Base-by-base conservation (phyloP, 177 flowering plant species). In the Tripterygium wilfordii region DNA sequence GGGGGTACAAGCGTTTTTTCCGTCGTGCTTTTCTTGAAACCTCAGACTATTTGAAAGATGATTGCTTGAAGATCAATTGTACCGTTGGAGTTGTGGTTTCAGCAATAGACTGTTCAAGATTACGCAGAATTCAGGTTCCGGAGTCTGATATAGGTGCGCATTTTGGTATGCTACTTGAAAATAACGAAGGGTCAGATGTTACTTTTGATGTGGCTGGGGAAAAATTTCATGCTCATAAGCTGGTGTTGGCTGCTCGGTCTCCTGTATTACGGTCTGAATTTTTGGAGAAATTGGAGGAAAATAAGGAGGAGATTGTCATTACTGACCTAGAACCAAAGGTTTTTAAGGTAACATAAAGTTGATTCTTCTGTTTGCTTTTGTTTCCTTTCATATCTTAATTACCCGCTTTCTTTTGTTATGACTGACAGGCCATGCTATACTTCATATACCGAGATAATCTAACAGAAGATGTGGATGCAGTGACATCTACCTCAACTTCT, bases 31-130 rank as follows among this genome's bases (percentile, higher is more conserved):
- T 67, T 69, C 78, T 82, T 40, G 89, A 82, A 49, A 51, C 72
- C 12, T 82, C 89, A 31, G 82, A 77, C 71, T 82, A 54, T 57
- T 83, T 82, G 17, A 80, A 80, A 61, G 78, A 80, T 74, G 90
- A 83, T 51, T 80, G 82, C 63, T 54, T 80, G 68, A 76, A 62
- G 60, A 76, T 83, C 44, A 70, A 76, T 53, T 83, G 87, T 40
- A 78, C 82, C 13, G 90, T 83, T 58, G 90, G 90, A 12, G 90
- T 83, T 53, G 90, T 83, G 36, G 75, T 74, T 24, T 83, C 90
- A n/a, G 66, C 77, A 8, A 62, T 62, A 36, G 81, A 83, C 48
- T 61, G 76, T 45, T 57, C 85, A 15, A 50, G 71, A 28, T 53
- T 68, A 53, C 75, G 64, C 26, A 64, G 77, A 18, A 70, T 83